These are phyloP conservation scores for Podospora conica DNA, from an alignment of 495 filamentous ascomycete species.

Conservation along the genomic window DNA sequence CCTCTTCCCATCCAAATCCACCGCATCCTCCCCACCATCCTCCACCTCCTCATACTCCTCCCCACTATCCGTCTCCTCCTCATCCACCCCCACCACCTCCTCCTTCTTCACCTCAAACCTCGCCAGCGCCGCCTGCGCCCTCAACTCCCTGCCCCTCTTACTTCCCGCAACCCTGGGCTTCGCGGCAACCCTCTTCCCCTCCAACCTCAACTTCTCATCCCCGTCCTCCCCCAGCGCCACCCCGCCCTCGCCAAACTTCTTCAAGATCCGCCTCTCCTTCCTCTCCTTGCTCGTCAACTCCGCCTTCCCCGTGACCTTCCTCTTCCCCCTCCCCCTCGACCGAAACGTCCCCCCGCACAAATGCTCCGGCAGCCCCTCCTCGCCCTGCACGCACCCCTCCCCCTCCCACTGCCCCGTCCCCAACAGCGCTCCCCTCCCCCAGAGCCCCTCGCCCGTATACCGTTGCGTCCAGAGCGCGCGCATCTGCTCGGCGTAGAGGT, in stretches of 20 bases:
- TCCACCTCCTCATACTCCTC: conserved; percentile 38
- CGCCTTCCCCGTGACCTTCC: conserved; percentile 42
- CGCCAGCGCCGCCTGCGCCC: conserved; percentile 69
- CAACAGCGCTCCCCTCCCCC: conserved; percentile 60
- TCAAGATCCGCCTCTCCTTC: conserved; percentile 57
- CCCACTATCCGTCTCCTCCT: conserved; percentile 27
- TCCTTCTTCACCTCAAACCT: conserved; percentile 58
- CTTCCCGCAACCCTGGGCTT: conserved; percentile 70
- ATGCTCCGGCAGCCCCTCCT: conserved; percentile 53
- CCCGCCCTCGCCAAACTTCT: conserved; percentile 69
- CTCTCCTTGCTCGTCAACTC: conserved; percentile 56
- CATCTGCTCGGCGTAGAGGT: conserved; percentile 60
- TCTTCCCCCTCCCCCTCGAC: conserved; percentile 42
- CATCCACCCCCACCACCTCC: conserved; percentile 23
- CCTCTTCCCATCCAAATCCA: conserved; percentile 54
- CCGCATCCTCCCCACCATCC: conserved; percentile 30
- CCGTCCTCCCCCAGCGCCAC: conserved; percentile 61
- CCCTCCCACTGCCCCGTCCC: conserved; percentile 51
- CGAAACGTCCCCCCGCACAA: conserved; percentile 66
- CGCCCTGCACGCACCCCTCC: conserved; percentile 40
- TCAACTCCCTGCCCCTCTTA: conserved; percentile 62
- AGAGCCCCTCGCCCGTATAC: conserved; percentile 73
- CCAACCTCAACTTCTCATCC: conserved; percentile 53
- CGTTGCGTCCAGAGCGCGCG: conserved; percentile 53
- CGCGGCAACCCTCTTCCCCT: conserved; percentile 52